Evolutionary conservation across 768 basidiomycete species (phyloP).

Genomic region (Chalciporus piperatus): DNA sequence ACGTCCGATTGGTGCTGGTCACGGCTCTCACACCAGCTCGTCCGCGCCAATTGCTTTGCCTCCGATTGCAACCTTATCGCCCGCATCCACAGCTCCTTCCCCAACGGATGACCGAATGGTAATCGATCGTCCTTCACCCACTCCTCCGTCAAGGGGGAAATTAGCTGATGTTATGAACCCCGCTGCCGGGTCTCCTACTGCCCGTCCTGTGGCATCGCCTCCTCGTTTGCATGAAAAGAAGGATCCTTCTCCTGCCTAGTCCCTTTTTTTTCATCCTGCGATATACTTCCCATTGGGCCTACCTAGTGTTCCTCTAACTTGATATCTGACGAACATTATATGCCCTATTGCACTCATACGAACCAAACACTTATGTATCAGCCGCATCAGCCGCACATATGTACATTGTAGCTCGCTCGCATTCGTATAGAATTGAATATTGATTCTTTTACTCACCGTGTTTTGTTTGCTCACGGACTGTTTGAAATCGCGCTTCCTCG

Average conservation of each 20-base stretch:
- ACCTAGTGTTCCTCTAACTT: conserved; percentile 1
- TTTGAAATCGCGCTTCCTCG: background rate
- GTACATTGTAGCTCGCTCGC: conserved; percentile 26
- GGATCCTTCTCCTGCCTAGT: conserved; percentile 27
- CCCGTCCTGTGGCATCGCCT: conserved; percentile 56
- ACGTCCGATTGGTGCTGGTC: conserved; percentile 59
- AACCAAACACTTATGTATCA: conserved; percentile 26
- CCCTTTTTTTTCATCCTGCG: conserved; percentile 12
- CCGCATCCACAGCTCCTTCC: conserved; percentile 55
- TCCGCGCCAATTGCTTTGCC: conserved; percentile 55
- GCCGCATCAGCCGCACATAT: conserved; percentile 25
- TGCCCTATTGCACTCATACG: conserved; percentile 24
- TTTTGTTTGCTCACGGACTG: background rate
- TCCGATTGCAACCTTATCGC: conserved; percentile 68
- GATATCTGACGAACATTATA: conserved; percentile 21
- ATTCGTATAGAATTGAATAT: conserved; percentile 19
- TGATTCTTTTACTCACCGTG: too few relatives aligned
- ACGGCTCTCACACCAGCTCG: conserved; percentile 37
- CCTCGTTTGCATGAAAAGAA: conserved; percentile 38
- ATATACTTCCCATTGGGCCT: conserved; percentile 3
- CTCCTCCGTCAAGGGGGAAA: conserved; percentile 53
- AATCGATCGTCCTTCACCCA: conserved; percentile 40
- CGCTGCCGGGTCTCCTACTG: conserved; percentile 47
- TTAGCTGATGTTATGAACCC: conserved; percentile 50
- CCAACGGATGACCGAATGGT: conserved; percentile 41